phyloP scores from a whole-genome alignment of 2,329 filamentous ascomycete species.

The Curvularia verruculosa region DNA sequence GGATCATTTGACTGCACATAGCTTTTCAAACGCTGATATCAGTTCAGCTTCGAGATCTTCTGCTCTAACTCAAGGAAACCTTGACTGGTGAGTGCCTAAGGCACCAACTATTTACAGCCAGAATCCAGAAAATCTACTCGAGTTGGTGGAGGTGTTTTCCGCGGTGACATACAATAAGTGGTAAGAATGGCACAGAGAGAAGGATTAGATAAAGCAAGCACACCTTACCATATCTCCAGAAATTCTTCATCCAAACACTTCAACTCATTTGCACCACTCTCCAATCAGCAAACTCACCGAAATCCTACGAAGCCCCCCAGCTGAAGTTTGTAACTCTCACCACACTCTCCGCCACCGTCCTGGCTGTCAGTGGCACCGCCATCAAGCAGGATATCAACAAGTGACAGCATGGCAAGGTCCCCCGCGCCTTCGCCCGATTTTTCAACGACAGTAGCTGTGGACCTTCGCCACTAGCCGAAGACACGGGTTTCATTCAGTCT shows the following conservation, averaged over 20 bases:
- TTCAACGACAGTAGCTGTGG: conserved; percentile 13
- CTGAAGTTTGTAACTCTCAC: conserved; percentile 13
- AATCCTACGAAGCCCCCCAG: neutral
- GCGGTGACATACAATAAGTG: neutral
- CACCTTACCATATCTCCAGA: neutral
- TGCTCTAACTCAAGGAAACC: neutral
- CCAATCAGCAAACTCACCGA: neutral
- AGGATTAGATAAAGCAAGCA: neutral
- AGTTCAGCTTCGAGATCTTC: neutral
- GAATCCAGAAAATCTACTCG: neutral
- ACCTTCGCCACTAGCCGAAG: conserved; percentile 10
- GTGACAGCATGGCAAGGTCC: conserved; percentile 8
- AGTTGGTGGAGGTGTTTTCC: neutral
- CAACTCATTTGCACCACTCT: neutral
- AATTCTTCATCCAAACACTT: neutral
- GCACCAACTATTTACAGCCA: neutral
- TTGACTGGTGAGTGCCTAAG: neutral
- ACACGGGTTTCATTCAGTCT: conserved; percentile 17
- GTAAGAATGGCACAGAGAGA: too few relatives aligned
- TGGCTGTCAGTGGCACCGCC: conserved; percentile 9
- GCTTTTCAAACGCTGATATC: neutral
- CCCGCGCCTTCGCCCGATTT: conserved; percentile 19
- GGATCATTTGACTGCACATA: neutral
- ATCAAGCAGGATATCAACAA: conserved; percentile 6
- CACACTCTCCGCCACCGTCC: conserved; percentile 8